Evolutionary conservation across 2,329 filamentous ascomycete species (phyloP).

Genomic region (Exophiala alcalophila): DNA sequence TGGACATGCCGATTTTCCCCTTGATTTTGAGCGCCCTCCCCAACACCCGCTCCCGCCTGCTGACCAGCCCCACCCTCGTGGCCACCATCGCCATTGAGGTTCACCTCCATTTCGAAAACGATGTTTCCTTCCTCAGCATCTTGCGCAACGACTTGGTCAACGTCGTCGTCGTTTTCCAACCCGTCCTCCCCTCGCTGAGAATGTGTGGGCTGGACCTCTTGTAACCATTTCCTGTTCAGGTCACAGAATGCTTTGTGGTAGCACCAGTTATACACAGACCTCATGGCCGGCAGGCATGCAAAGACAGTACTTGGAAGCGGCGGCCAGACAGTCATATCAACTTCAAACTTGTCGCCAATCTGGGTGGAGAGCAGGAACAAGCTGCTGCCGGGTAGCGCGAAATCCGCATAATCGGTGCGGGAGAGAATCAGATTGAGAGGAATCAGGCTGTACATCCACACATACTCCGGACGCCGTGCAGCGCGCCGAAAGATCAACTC

Average conservation of each 20-base stretch:
- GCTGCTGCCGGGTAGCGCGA: slow-evolving; percentile 61
- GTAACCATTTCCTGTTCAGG: slow-evolving; percentile 59
- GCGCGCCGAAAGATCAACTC: slow-evolving; percentile 49
- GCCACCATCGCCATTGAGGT: slow-evolving; percentile 46
- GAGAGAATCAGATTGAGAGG: slow-evolving; percentile 66
- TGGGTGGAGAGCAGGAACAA: slow-evolving; percentile 54
- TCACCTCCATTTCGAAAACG: slow-evolving; percentile 51
- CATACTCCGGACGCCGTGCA: slow-evolving; percentile 38
- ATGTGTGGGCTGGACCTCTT: slow-evolving; percentile 58
- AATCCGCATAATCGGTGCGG: slow-evolving; percentile 62
- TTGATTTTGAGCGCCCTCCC: slow-evolving; percentile 4
- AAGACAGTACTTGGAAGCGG: slow-evolving; percentile 65
- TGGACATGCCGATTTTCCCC: slow-evolving; percentile 30
- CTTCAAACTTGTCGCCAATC: slow-evolving; percentile 38
- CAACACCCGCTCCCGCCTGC: slow-evolving; percentile 30
- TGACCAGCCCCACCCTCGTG: slow-evolving; percentile 37
- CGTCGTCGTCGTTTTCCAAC: slow-evolving; percentile 34
- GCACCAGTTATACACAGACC: slow-evolving; percentile 60
- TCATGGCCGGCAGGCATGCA: slow-evolving; percentile 63
- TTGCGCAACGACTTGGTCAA: slow-evolving; percentile 31
- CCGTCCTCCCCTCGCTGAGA: slow-evolving; percentile 35
- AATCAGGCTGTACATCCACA: slow-evolving; percentile 64
- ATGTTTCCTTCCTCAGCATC: slow-evolving; percentile 41
- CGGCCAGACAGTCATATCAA: slow-evolving; percentile 61
- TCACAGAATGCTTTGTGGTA: slow-evolving; percentile 60